phyloP scores from a whole-genome alignment of 345 rosid genomes.

The Raphanus raphanistrum region DNA sequence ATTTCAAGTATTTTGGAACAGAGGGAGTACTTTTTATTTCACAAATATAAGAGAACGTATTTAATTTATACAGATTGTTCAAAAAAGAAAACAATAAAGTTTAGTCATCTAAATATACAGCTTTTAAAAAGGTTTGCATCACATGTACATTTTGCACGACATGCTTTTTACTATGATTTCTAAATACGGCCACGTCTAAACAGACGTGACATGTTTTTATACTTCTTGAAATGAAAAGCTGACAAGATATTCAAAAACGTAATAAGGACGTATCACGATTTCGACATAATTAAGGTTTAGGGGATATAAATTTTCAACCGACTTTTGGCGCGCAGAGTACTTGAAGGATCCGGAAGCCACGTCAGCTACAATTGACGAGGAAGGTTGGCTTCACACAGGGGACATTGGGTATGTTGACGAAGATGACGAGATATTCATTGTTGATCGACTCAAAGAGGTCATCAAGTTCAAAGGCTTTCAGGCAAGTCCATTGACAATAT shows the following conservation, averaged over 20 bases:
- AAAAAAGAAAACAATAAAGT: background rate
- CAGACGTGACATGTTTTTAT: background rate
- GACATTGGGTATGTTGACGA: constrained; percentile 88
- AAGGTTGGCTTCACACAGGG: constrained; percentile 95
- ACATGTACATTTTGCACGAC: constrained; percentile 10
- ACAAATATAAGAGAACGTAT: background rate
- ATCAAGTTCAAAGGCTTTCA: constrained; percentile 95
- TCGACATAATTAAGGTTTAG: background rate
- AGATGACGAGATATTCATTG: constrained; percentile 76
- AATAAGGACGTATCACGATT: background rate
- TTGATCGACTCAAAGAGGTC: constrained; percentile 85
- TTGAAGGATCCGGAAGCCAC: constrained; percentile 73
- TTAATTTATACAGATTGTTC: background rate
- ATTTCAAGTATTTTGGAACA: too few species aligned
- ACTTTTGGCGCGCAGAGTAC: constrained; percentile 50
- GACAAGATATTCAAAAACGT: background rate
- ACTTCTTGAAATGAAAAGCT: background rate
- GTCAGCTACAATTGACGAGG: constrained; percentile 60
- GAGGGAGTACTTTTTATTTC: too few species aligned
- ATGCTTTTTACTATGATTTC: constrained; percentile 6
- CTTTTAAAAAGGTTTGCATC: constrained; percentile 5
- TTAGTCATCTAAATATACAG: background rate
- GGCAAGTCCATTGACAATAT: constrained; percentile 31
- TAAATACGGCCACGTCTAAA: background rate
- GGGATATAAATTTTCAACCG: background rate